A percentile compares a stretch with the other conserved stretches of the same genome.
Conservation (phyloP, 140 eudicot genomes). For the Erigeron philadelphicus region DNA sequence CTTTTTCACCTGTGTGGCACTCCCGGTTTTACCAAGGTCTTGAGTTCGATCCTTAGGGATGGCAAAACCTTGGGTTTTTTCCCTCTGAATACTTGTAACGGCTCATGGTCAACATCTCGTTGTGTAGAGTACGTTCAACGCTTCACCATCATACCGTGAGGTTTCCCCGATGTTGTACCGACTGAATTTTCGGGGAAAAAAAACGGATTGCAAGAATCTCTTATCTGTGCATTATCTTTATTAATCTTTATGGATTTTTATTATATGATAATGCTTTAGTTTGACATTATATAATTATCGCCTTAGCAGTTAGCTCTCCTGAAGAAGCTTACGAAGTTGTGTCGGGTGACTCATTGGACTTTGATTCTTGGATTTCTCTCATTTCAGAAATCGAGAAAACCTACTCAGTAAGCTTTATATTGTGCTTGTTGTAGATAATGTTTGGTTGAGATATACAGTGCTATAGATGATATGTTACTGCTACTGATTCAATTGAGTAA, state of each 20-base stretch:
- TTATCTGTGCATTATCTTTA: neutral
- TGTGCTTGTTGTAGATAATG: neutral
- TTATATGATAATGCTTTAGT: conserved; percentile 1
- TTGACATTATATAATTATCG: neutral
- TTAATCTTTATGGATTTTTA: neutral
- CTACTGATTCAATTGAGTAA: neutral
- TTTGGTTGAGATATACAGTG: conserved; percentile 13
- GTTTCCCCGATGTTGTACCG: too few species aligned
- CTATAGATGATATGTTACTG: neutral
- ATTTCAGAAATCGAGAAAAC: conserved; percentile 54
- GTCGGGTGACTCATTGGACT: conserved; percentile 45
- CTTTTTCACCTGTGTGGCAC: neutral
- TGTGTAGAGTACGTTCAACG: too few species aligned
- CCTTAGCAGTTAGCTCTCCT: conserved; percentile 34
- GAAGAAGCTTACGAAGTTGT: conserved; percentile 40
- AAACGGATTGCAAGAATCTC: conserved; percentile 7
- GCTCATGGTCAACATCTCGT: too few species aligned
- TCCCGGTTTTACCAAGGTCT: too few species aligned
- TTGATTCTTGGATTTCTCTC: conserved; percentile 63
- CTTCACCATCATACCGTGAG: too few species aligned
- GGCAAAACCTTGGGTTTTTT: too few species aligned
- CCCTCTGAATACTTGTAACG: too few species aligned
- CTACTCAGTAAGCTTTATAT: conserved; percentile 43
- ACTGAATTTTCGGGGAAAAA: too few species aligned
- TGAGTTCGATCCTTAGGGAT: too few species aligned